Evolutionary conservation across 2,329 filamentous ascomycete genomes (phyloP).

Genomic region (Myriosclerotinia curreyana): DNA sequence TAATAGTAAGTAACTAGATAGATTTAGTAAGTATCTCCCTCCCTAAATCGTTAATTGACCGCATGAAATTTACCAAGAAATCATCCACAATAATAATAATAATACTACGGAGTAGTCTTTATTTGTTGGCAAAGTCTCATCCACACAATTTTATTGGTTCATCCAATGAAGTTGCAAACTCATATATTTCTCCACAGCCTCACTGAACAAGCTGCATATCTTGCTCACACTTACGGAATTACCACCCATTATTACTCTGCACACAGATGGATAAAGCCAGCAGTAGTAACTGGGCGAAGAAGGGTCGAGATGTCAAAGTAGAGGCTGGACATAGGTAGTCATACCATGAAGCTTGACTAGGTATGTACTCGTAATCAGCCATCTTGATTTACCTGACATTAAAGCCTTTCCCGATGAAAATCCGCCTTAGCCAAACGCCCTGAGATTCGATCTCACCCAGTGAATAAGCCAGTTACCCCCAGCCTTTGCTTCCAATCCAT

Average conservation of each 20-base stretch:
- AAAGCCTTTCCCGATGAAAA: slow-evolving; percentile 11
- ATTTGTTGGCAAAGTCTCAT: slow-evolving; percentile 16
- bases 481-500: not conserved
- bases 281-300: slow-evolving; percentile 9
- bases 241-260: not conserved
- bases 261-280: slow-evolving; percentile 12
- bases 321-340: slow-evolving; percentile 7
- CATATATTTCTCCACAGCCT: slow-evolving; percentile 31
- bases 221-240: slow-evolving; percentile 12
- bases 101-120: too few species aligned
- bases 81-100: slow-evolving; percentile 3
- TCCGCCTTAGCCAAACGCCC: slow-evolving; percentile 17
- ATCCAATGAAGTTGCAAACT: not conserved
- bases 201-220: slow-evolving; percentile 33
- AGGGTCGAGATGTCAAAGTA: slow-evolving; percentile 15
- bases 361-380: not conserved
- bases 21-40: not conserved
- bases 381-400: not conserved
- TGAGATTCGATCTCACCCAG: slow-evolving; percentile 8
- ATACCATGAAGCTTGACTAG: slow-evolving; percentile 1
- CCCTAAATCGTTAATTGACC: not conserved
- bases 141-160: slow-evolving; percentile 7
- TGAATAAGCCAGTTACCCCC: not conserved
- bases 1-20: too few species aligned
- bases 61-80: not conserved